phyloP scores from a whole-genome alignment of 1,284 basidiomycete genomes.

The Acaromyces ingoldii region DNA sequence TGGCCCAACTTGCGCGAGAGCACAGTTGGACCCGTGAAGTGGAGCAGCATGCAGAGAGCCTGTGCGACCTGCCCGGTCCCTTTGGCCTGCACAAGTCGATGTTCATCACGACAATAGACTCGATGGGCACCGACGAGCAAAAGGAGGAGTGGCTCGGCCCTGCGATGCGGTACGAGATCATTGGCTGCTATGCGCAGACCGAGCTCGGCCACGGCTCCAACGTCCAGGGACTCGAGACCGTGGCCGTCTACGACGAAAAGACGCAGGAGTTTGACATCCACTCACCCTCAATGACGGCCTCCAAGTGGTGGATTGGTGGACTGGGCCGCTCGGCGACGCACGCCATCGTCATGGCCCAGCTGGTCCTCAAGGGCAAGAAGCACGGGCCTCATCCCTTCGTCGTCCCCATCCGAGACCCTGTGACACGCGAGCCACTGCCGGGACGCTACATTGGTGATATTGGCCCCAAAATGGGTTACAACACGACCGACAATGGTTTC shows the following conservation, averaged over 20 bases:
- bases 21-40: constrained; percentile 51
- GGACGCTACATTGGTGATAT: constrained; percentile 52
- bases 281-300: constrained; percentile 31
- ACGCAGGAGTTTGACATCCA: constrained; percentile 38
- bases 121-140: constrained; percentile 43
- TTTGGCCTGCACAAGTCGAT: constrained; percentile 40
- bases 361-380: constrained; percentile 50
- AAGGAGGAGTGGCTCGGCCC: constrained; percentile 38
- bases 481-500: constrained; percentile 51
- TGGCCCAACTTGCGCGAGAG: constrained; percentile 48
- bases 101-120: constrained; percentile 45
- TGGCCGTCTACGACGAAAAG: constrained; percentile 33
- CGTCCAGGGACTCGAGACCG: constrained; percentile 41
- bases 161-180: constrained; percentile 34
- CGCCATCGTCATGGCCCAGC: constrained; percentile 53
- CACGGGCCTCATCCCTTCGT: constrained; percentile 52
- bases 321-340: constrained; percentile 52
- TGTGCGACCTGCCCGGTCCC: constrained; percentile 31
- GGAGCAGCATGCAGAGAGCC: constrained; percentile 27
- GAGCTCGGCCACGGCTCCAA: constrained; percentile 45
- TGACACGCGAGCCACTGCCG: constrained; percentile 51
- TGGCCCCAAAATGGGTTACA: constrained; percentile 51
- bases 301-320: constrained; percentile 51
- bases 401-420: constrained; percentile 51
- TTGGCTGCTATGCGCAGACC: constrained; percentile 45